phyloP scores from a whole-genome alignment of 2,329 filamentous ascomycete species.

The Graphilbum sp. region DNA sequence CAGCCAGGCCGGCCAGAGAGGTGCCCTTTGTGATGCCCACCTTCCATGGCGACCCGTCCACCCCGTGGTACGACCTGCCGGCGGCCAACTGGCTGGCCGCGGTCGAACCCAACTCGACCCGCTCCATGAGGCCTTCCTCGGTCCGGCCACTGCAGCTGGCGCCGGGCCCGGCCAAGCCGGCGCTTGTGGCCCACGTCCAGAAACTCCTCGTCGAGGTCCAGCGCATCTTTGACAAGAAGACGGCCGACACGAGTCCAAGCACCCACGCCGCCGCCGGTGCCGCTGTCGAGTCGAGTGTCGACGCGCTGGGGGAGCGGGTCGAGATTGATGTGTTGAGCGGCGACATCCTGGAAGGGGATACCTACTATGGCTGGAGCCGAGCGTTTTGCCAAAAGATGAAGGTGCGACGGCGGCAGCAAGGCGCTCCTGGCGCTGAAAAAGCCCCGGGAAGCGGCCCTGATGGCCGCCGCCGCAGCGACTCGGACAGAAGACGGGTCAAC shows the following conservation, averaged over 20 bases:
- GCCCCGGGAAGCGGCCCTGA: no score
- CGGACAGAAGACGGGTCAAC: no score
- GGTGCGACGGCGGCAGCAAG: slow-evolving; percentile 28
- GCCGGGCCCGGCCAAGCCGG: slow-evolving; percentile 49
- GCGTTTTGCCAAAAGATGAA: slow-evolving; percentile 73
- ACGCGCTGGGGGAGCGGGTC: slow-evolving; percentile 56
- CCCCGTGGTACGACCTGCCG: slow-evolving; percentile 67
- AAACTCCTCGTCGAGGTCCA: slow-evolving; percentile 53
- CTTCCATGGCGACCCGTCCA: slow-evolving; percentile 57
- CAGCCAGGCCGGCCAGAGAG: slow-evolving; percentile 27
- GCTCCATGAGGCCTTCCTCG: slow-evolving; percentile 54
- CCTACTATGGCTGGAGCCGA: slow-evolving; percentile 79
- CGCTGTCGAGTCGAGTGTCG: slow-evolving; percentile 21
- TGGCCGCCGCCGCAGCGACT: no score
- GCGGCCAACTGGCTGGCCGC: slow-evolving; percentile 68
- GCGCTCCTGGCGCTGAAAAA: slow-evolving; percentile 15
- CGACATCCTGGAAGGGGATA: slow-evolving; percentile 47
- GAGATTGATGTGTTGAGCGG: slow-evolving; percentile 50
- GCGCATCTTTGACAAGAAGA: slow-evolving; percentile 38
- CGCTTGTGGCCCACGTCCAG: slow-evolving; percentile 52
- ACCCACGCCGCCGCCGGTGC: slow-evolving; percentile 34
- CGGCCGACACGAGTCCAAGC: slow-evolving; percentile 19
- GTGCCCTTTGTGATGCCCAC: slow-evolving; percentile 56
- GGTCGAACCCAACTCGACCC: slow-evolving; percentile 58
- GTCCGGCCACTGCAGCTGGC: slow-evolving; percentile 57